A percentile compares a stretch with the other conserved stretches of the same genome.
Conservation (phyloP, 2,329 filamentous ascomycete species). For the Aspergillus tamarii region DNA sequence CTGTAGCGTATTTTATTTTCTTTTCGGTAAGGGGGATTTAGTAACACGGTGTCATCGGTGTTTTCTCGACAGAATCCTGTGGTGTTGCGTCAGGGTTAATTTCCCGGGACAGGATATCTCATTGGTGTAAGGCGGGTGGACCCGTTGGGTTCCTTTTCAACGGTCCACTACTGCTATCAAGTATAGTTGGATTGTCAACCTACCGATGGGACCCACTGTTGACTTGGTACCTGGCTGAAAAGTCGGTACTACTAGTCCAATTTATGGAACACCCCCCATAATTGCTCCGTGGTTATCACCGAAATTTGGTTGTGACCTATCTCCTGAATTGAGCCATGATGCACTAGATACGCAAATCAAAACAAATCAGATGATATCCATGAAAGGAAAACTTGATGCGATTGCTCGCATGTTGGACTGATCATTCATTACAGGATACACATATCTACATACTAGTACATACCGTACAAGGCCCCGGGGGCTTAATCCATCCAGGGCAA, state of each 20-base stretch:
- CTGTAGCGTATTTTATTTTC: not conserved
- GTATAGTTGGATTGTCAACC: not conserved
- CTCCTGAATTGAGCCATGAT: not conserved
- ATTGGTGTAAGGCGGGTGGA: conserved; percentile 2
- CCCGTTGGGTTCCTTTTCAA: not conserved
- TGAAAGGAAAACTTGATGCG: not conserved
- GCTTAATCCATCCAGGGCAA: conserved; percentile 13
- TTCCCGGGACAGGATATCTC: not conserved
- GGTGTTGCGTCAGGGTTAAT: not conserved
- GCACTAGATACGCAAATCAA: not conserved
- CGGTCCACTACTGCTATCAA: not conserved
- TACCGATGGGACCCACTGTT: not conserved
- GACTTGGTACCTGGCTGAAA: not conserved
- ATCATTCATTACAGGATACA: conserved; percentile 28
- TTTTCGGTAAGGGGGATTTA: not conserved
- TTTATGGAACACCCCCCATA: not conserved
- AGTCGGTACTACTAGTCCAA: not conserved
- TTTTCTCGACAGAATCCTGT: not conserved
- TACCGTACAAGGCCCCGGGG: conserved; percentile 16
- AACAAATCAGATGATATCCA: not conserved
- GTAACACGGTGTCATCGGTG: conserved; percentile 1
- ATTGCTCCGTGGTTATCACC: not conserved
- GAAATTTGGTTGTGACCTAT: not conserved
- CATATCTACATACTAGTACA: conserved; percentile 27
- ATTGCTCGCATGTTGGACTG: conserved; percentile 12